Evolutionary conservation across 805 yeast genomes (phyloP).

Genomic region (Suhomyces xylopsoci): DNA sequence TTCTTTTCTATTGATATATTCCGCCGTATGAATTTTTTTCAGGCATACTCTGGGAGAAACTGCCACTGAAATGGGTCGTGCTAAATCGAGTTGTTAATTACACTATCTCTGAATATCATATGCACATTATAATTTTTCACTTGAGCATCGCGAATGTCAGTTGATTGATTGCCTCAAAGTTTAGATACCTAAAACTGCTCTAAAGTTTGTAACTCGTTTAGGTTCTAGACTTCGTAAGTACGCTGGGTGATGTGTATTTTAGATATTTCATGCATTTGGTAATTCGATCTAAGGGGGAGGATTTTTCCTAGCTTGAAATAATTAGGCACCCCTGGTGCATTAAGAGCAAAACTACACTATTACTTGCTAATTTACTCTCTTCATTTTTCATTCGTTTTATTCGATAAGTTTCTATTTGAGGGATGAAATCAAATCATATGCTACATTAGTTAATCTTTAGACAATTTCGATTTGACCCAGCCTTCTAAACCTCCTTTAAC

Average conservation of each 20-base stretch:
- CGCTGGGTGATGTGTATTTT: background rate
- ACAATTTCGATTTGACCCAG: conserved; percentile 83
- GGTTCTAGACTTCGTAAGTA: background rate
- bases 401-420: background rate
- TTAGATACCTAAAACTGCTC: background rate
- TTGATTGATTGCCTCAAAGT: background rate
- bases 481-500: conserved; percentile 97
- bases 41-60: background rate
- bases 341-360: background rate
- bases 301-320: background rate
- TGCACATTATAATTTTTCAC: background rate
- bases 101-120: background rate
- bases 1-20: background rate
- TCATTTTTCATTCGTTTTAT: background rate
- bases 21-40: background rate
- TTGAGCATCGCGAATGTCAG: background rate
- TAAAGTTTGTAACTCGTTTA: background rate
- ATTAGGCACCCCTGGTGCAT: background rate
- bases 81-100: background rate
- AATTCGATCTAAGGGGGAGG: background rate
- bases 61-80: background rate
- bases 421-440: conserved; percentile 1
- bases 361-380: background rate
- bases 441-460: conserved; percentile 1
- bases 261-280: background rate